Conservation (phyloP, 495 filamentous ascomycete genomes). For the Lasiosphaeria ovina region DNA sequence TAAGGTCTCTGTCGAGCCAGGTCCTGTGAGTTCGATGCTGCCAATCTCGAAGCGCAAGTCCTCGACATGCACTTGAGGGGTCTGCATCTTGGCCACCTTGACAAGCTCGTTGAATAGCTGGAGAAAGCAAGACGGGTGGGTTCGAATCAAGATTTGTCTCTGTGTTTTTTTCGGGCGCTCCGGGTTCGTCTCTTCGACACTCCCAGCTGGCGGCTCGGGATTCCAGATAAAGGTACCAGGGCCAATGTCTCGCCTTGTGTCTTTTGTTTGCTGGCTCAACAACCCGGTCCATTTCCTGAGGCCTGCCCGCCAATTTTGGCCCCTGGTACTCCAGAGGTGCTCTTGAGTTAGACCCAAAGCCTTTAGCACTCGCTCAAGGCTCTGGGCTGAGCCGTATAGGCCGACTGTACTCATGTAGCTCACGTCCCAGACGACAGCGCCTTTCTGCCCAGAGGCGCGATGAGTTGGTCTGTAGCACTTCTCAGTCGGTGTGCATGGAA, state of each 20-base stretch:
- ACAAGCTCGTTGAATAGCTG: constrained; percentile 80
- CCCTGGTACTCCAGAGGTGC: constrained; percentile 58
- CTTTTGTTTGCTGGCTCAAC: constrained; percentile 58
- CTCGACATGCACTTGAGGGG: constrained; percentile 72
- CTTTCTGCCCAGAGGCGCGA: constrained; percentile 61
- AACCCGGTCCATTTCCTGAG: constrained; percentile 66
- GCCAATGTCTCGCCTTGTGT: constrained; percentile 60
- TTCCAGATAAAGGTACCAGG: constrained; percentile 75
- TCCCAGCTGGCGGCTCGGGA: constrained; percentile 21
- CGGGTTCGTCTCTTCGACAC: constrained; percentile 7
- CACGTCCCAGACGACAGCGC: constrained; percentile 82
- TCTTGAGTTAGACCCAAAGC: constrained; percentile 60
- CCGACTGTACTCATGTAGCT: constrained; percentile 90
- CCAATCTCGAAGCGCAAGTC: constrained; percentile 93
- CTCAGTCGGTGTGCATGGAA: constrained; percentile 79
- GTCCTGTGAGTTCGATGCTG: constrained; percentile 85
- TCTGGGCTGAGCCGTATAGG: constrained; percentile 64
- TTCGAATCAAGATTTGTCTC: constrained; percentile 67
- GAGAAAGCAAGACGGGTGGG: constrained; percentile 86
- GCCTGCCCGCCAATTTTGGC: constrained; percentile 72
- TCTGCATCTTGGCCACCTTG: constrained; percentile 64
- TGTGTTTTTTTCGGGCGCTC: constrained; percentile 39
- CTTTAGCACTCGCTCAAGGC: constrained; percentile 62
- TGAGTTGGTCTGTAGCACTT: constrained; percentile 89
- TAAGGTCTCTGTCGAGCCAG: constrained; percentile 78